These are phyloP conservation scores for Nicotiana benthamiana DNA, from an alignment of 257 asterid species.

Conservation along the genomic window DNA sequence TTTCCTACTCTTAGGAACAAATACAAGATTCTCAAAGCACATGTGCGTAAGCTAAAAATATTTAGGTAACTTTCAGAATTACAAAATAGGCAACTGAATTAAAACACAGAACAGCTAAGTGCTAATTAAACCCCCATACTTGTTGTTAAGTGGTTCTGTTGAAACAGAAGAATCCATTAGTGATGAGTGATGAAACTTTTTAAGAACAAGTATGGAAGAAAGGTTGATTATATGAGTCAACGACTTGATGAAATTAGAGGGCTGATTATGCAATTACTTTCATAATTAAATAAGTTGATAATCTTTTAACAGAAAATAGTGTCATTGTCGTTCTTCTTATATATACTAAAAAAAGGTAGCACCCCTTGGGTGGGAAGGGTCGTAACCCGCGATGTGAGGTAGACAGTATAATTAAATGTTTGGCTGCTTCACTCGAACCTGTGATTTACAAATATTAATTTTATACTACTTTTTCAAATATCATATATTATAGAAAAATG, in stretches of 20 bases:
- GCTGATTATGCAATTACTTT: neutral
- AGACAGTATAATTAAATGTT: no score
- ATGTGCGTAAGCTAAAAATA: neutral
- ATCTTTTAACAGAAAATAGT: neutral
- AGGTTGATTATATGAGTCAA: neutral
- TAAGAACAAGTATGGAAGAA: neutral
- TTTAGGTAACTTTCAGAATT: neutral
- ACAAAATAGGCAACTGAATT: neutral
- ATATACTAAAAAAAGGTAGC: no score
- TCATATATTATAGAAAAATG: no score
- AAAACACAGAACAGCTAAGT: neutral
- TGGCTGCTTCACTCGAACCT: no score
- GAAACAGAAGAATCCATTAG: neutral
- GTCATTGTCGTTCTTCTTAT: neutral
- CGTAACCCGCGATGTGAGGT: no score
- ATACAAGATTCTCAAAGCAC: neutral
- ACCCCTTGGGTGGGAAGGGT: no score
- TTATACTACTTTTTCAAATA: no score
- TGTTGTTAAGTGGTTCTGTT: neutral
- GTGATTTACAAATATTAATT: no score
- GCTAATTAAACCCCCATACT: neutral
- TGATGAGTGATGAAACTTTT: neutral
- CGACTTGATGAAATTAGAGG: neutral
- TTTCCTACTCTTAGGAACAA: no score
- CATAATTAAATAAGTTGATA: neutral